phyloP scores from a whole-genome alignment of 208 protist species.

The Leishmania martiniquensis region DNA sequence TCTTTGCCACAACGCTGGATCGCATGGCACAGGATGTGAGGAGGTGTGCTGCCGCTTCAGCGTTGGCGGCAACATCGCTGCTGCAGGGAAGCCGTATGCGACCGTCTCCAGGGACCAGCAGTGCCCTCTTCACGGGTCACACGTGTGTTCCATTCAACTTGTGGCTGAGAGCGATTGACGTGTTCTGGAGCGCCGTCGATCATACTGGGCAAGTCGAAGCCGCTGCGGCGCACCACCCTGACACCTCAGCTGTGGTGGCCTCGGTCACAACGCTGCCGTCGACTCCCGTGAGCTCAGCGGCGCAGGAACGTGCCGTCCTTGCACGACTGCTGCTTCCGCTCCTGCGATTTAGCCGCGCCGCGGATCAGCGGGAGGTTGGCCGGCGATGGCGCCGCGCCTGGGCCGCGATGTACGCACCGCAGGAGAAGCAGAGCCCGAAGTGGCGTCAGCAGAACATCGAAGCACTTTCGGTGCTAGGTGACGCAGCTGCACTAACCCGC shows the following conservation, averaged over 20 bases:
- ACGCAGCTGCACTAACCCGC: conserved; percentile 26
- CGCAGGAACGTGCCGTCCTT: conserved; percentile 60
- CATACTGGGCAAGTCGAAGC: conserved; percentile 16
- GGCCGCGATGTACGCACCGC: conserved; percentile 29
- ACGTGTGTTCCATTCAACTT: conserved; percentile 5
- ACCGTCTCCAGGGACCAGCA: neutral
- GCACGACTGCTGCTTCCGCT: conserved; percentile 53
- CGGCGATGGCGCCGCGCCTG: conserved; percentile 55
- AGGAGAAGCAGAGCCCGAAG: conserved; percentile 23
- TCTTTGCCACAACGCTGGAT: conserved; percentile 26
- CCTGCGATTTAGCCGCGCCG: conserved; percentile 41
- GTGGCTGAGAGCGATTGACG: conserved; percentile 57
- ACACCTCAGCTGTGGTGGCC: neutral
- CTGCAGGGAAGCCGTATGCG: neutral
- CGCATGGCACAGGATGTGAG: conserved; percentile 15
- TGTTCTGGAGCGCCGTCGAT: conserved; percentile 82
- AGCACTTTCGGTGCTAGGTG: conserved; percentile 50
- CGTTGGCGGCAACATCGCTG: neutral
- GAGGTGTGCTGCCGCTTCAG: neutral
- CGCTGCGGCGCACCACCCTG: too few species aligned
- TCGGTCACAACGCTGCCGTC: neutral
- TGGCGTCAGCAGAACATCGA: conserved; percentile 46
- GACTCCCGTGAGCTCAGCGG: neutral
- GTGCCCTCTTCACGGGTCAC: neutral
- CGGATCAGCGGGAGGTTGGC: conserved; percentile 41